Conservation (phyloP, 768 basidiomycete genomes). For the Lentinus brumalis region DNA sequence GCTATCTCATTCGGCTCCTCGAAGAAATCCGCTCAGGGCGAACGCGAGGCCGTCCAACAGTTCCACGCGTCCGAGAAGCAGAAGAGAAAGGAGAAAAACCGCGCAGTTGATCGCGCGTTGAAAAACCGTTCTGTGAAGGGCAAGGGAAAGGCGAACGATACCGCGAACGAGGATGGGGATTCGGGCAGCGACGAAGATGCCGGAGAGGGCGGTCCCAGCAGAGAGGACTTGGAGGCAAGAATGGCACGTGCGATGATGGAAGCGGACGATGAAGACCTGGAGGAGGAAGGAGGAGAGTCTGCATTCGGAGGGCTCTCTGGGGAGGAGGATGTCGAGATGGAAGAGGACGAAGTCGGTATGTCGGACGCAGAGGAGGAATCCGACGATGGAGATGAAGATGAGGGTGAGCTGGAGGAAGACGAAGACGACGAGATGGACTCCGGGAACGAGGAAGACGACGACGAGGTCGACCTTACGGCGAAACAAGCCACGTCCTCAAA, state of each 20-base stretch:
- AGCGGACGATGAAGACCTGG: constrained; percentile 33
- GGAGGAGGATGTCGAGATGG: constrained; percentile 20
- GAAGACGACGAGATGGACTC: constrained; percentile 17
- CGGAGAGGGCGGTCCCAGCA: neutral
- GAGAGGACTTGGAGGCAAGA: constrained; percentile 32
- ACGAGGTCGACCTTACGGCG: constrained; percentile 26
- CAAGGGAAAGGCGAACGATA: constrained; percentile 11
- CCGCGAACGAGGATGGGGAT: constrained; percentile 15
- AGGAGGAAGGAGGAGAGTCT: constrained; percentile 27
- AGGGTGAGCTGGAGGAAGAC: constrained; percentile 16
- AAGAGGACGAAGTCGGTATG: constrained; percentile 20
- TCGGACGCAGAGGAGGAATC: constrained; percentile 14
- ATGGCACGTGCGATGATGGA: constrained; percentile 48
- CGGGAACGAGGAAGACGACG: constrained; percentile 10
- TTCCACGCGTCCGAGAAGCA: constrained; percentile 41
- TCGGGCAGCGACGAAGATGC: constrained; percentile 1
- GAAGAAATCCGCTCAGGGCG: constrained; percentile 42
- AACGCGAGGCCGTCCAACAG: constrained; percentile 38
- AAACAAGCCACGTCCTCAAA: constrained; percentile 23
- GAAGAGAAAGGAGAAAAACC: constrained; percentile 47
- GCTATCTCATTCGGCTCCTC: constrained; percentile 48
- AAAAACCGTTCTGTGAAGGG: constrained; percentile 46
- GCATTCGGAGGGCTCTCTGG: constrained; percentile 28
- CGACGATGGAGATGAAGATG: constrained; percentile 1
- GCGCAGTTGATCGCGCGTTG: constrained; percentile 48